Base-by-base conservation (phyloP, 331 rosid genomes). In the Saraca asoca region DNA sequence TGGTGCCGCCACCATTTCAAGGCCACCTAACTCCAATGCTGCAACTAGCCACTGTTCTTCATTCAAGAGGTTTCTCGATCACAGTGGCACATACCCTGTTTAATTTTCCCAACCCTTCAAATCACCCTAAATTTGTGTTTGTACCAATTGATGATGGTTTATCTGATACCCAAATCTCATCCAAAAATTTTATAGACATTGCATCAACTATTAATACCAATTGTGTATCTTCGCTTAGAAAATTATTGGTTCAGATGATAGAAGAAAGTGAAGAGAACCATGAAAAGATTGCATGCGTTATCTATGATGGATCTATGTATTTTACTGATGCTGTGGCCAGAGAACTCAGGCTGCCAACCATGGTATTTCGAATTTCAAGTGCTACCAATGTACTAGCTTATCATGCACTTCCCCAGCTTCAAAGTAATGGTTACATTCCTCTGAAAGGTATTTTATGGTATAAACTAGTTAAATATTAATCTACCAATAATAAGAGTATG, bases 11-110 rank as follows among this genome's bases (percentile, higher is more conserved):
- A 0, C 84, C 83, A 33, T 65, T 72, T 19, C 81, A 79, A 0
- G 87, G 87, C 24, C 84, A 82, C 75, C 24, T 82, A 12, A 79
- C 71, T 7, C 87, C 87, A 1, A 75, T 82, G 81, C 77, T 82
- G 75, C 81, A 82, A 0, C 58, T 82, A 11, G 87, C 81, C 15
- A 53, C 68, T 9, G 29, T 64, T 8, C 87, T 82, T 57, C 61
- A 79, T 12, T 71, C 77, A 1, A 72, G 59, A 43, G 84, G 84
- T 6, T 78, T 82, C 51, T 64, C 70, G 41, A 75, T 82, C 45
- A 79, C 81, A 41, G 20, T 79, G 0, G 74, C 74, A 37, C 87
- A 78, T 49, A 55, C 77, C 37, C 16, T 34, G 14, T 82, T 79
- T 66, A 79, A 82, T 16, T 64, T 71, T 12, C 87, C 87, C 0